phyloP scores from a whole-genome alignment of 1,284 basidiomycete genomes.

The Trametes polyzona region DNA sequence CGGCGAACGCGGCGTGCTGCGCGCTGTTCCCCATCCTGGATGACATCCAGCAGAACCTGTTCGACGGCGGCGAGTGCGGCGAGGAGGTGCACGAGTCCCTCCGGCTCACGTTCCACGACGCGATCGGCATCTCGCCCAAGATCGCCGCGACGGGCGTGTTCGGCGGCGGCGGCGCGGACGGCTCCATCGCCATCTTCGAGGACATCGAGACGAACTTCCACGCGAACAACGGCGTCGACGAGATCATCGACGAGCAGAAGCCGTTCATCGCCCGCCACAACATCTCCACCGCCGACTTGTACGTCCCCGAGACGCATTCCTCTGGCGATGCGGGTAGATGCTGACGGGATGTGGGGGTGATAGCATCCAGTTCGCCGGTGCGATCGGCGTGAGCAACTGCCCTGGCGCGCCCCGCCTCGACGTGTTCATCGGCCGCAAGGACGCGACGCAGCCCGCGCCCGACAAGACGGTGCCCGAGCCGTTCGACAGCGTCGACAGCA shows the following conservation, averaged over 20 bases:
- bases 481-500: constrained; percentile 16
- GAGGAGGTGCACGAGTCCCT: constrained; percentile 34
- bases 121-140: constrained; percentile 25
- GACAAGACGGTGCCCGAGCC: constrained; percentile 31
- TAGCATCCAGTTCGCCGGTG: constrained; percentile 30
- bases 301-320: not conserved
- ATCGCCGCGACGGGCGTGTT: constrained; percentile 12
- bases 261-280: constrained; percentile 24
- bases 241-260: constrained; percentile 23
- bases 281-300: constrained; percentile 25
- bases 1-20: constrained; percentile 43
- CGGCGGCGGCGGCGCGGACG: constrained; percentile 29
- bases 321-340: too few relatives aligned
- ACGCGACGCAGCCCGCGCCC: constrained; percentile 29
- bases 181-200: constrained; percentile 27
- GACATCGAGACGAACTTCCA: constrained; percentile 29
- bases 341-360: not conserved
- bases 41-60: constrained; percentile 41
- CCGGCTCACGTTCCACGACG: constrained; percentile 36
- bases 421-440: constrained; percentile 18
- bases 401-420: constrained; percentile 30
- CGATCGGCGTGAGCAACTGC: constrained; percentile 32
- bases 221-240: constrained; percentile 30
- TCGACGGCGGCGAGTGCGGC: constrained; percentile 32
- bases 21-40: constrained; percentile 41